Base-by-base conservation (phyloP, 2,329 filamentous ascomycete species). In the Neonectria hederae region DNA sequence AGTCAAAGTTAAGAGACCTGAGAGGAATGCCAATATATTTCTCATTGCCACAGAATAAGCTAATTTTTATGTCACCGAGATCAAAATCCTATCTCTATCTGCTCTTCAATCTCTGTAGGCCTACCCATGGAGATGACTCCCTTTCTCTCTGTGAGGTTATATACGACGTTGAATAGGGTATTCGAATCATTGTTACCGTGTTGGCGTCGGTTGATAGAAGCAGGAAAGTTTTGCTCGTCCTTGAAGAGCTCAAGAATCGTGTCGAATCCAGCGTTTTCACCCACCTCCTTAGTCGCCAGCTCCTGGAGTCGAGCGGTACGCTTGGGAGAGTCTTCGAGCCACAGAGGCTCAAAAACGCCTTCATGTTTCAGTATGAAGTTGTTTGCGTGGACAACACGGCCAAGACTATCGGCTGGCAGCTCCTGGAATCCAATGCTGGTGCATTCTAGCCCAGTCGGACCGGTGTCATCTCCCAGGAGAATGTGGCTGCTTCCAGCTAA, bases 401-500 rank as follows among this genome's bases (percentile, higher is more conserved):
- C 65, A 1, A 65, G 19, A 1, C 9, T 14, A 6, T 66, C 58
- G 13, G 60, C 40, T 4, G 48, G 42, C 7, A 72, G 57, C 54
- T 61, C 59, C 3, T 62, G 57, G 7, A 72, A 56, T 1, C 67
- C 70, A 21, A 67, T 62, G 2, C 65, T 71, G 1, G 70, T 72
- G 14, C 70, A 72, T 35, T 72, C 70, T 1, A 72, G 63, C 0
- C 70, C 70, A 6, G 69, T 60, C 6, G 70, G 61, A 13, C 69
- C 70, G 1, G 17, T 49, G 1, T 43, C 1, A 43, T 71, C 70
- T 0, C 61, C 61, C 2, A 72, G 35, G 0, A 72, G 60, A 2
- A 72, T 72, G 9, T 72, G 70, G 1, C 62, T 65, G 21, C 70
- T 72, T 2, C 70, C 70, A 0, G 70, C 70, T n/a, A 63, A 59